Conservation (phyloP, 441 rosid species). For the Jatropha multifida region DNA sequence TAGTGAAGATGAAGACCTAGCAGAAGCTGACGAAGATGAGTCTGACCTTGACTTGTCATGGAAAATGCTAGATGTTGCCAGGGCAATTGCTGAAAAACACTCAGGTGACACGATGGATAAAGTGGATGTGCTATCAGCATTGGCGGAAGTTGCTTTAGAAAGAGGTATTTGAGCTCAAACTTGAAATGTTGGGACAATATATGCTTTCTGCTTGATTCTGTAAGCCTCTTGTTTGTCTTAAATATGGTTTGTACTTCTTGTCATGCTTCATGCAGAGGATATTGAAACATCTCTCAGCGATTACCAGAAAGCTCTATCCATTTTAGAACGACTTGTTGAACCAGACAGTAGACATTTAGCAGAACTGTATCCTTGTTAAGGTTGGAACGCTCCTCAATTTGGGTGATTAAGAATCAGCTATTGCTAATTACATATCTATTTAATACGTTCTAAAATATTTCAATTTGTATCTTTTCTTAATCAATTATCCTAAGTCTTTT, state of each 20-base stretch:
- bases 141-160: conserved; percentile 87
- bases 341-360: conserved; percentile 81
- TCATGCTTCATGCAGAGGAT: conserved; percentile 60
- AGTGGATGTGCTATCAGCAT: conserved; percentile 75
- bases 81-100: conserved; percentile 79
- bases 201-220: neutral
- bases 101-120: conserved; percentile 66
- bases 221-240: conserved; percentile 4
- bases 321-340: conserved; percentile 74
- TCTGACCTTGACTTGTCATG: conserved; percentile 91
- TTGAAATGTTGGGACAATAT: neutral
- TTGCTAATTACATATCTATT: neutral
- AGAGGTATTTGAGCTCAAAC: conserved; percentile 50
- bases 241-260: conserved; percentile 11
- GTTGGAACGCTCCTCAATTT: conserved; percentile 2
- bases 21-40: conserved; percentile 88
- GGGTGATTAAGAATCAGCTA: neutral
- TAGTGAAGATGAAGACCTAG: conserved; percentile 52
- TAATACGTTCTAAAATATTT: neutral
- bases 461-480: neutral
- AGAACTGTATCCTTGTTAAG: conserved; percentile 81
- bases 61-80: conserved; percentile 92
- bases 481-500: neutral
- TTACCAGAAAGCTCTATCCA: conserved; percentile 70
- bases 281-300: conserved; percentile 85